Base-by-base conservation (phyloP, 805 yeast species). In the Metschnikowia proteae region DNA sequence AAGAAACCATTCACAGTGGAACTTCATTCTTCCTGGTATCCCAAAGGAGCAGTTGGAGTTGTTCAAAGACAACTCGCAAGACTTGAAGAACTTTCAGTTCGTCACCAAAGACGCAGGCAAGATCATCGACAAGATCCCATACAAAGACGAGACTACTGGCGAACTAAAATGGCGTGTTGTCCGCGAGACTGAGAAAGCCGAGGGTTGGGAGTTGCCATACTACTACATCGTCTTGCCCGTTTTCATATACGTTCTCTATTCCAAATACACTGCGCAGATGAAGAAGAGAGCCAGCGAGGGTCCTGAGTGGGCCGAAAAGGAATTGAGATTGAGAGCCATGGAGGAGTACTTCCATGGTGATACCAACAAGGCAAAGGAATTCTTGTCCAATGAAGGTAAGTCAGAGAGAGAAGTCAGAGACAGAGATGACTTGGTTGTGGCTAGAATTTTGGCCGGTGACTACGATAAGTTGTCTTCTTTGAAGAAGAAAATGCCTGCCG, bases 131-230 rank as follows among this genome's bases (percentile, higher is more conserved):
- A 88, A 88, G 69, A 80, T 88, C 50, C 96, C 96, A 38, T 86
- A 80, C 64, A 86, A 83, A 68, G 94, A 86, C 67, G 82, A 85
- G 38, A 73, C 81, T 35, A 83, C 88, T 13, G 96, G 96, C 33
- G 85, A 82, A 60, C 78, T 87, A 59, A 81, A 82, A 60, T 88
- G 94, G 95, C 78, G 81, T 59, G 70, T 87, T 48, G 82, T 88
- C 40, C 77, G 94, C 53, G 89, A 82, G 62, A 80, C 83, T 46
- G 82, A 79, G 59, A 82, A 82, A 62, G 76, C 76, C 33, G 95
- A 88, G 70, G 95, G 95, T 43, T 88, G 96, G 96, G 96, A 88
- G 64, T 73, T 74, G 54, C 74, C 86, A 47, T 82, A 83, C 59
- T 87, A 83, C 70, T 84, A 78, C 66, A 71, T 83, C 47, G 85